Conservation (phyloP, 169 alveolate species). For the Plasmodium gallinaceum region DNA sequence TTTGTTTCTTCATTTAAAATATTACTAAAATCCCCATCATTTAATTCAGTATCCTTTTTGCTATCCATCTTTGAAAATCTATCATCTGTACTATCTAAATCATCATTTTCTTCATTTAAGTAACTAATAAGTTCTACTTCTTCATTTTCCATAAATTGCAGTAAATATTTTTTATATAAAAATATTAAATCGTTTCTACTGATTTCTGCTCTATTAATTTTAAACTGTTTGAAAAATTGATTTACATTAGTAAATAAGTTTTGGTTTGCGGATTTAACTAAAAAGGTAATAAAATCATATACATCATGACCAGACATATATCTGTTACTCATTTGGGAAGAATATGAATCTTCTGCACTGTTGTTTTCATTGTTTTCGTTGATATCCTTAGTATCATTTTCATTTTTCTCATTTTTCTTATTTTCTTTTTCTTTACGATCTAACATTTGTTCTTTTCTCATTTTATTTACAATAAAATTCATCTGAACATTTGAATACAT, state of each 20-base stretch:
- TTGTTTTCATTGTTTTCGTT: background rate
- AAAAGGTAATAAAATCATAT: constrained; percentile 71
- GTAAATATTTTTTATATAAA: constrained; percentile 66
- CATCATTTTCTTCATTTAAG: constrained; percentile 67
- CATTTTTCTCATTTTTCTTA: constrained; percentile 2
- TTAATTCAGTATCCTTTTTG: constrained; percentile 10
- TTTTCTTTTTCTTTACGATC: background rate
- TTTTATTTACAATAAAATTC: constrained; percentile 22
- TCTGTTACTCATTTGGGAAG: constrained; percentile 12
- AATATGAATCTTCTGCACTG: background rate
- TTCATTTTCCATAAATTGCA: constrained; percentile 77
- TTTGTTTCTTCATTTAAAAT: constrained; percentile 8
- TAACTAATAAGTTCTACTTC: constrained; percentile 74
- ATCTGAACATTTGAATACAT: constrained; percentile 71
- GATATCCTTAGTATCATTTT: background rate
- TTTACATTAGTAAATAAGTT: constrained; percentile 74
- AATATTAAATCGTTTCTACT: constrained; percentile 77
- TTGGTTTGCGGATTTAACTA: constrained; percentile 73
- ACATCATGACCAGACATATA: constrained; percentile 78
- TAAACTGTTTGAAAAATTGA: constrained; percentile 74
- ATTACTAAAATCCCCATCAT: constrained; percentile 14
- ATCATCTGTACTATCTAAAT: constrained; percentile 8
- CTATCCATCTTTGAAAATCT: background rate
- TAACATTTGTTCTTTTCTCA: constrained; percentile 22
- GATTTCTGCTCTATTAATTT: constrained; percentile 76